These are phyloP conservation scores for Talaromyces adpressus DNA, from an alignment of 495 filamentous ascomycete genomes.

Conservation along the genomic window DNA sequence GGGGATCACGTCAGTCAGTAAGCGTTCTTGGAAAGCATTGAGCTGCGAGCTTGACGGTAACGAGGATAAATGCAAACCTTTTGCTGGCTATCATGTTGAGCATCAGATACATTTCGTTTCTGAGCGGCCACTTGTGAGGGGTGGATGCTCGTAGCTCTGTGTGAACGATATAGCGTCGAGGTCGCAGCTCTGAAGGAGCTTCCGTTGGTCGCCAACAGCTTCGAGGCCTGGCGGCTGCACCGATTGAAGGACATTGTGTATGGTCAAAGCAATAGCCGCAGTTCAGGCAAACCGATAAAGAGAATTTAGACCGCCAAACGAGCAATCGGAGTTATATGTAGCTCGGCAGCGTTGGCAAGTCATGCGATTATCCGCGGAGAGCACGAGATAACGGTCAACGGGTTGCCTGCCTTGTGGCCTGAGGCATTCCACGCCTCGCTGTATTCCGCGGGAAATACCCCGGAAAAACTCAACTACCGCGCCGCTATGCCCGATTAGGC, in stretches of 20 bases:
- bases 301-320: not conserved
- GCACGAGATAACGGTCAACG: slow-evolving; percentile 3
- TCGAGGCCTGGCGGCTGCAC: slow-evolving; percentile 35
- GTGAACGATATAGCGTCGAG: slow-evolving; percentile 8
- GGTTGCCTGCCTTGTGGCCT: slow-evolving; percentile 1
- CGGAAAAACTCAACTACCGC: not conserved
- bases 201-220: slow-evolving; percentile 22
- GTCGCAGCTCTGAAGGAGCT: slow-evolving; percentile 16
- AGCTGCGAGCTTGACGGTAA: not conserved
- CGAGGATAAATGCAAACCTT: slow-evolving; percentile 23
- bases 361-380: slow-evolving; percentile 4
- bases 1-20: not conserved
- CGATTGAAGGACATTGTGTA: slow-evolving; percentile 34
- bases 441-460: slow-evolving; percentile 7
- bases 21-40: not conserved
- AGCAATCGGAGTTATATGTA: not conserved
- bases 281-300: not conserved
- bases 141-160: slow-evolving; percentile 14
- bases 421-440: not conserved
- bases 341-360: not conserved
- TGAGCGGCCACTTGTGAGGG: slow-evolving; percentile 18
- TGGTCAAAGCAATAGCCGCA: not conserved
- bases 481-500: not conserved
- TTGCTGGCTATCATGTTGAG: slow-evolving; percentile 33
- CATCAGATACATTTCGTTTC: slow-evolving; percentile 31